phyloP scores from a whole-genome alignment of 148 eudicot species.

The Heliosperma pusillum region DNA sequence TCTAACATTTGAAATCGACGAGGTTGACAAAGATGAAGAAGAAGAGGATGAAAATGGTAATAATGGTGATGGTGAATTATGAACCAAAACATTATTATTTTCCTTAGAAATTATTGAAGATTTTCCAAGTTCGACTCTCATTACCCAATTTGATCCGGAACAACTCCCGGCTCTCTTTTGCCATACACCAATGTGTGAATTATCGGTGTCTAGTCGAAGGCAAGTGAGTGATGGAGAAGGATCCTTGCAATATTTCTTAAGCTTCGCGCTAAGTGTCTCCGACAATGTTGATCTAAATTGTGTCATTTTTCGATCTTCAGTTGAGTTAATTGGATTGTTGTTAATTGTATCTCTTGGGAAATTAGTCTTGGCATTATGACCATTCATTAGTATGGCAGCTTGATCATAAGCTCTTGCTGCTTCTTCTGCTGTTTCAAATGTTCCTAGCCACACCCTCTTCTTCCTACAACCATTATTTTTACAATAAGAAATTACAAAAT shows the following conservation, averaged over 20 bases:
- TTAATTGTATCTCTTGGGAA: conserved; percentile 40
- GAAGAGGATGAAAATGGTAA: background rate
- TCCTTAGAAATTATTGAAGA: background rate
- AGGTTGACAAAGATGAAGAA: conserved; percentile 9
- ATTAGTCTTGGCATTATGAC: conserved; percentile 79
- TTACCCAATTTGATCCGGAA: conserved; percentile 70
- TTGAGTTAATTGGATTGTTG: background rate
- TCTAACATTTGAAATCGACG: conserved; percentile 18
- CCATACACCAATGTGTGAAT: conserved; percentile 87
- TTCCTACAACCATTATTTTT: conserved; percentile 40
- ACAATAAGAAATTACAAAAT: no score
- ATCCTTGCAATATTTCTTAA: conserved; percentile 59
- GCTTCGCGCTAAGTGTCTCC: conserved; percentile 52
- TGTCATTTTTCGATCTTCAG: conserved; percentile 9
- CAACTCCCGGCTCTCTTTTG: conserved; percentile 62
- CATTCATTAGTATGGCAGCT: conserved; percentile 82
- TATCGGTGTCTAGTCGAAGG: conserved; percentile 75
- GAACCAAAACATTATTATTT: background rate
- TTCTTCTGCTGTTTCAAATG: conserved; percentile 89
- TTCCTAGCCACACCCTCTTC: conserved; percentile 87
- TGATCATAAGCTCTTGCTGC: conserved; percentile 89
- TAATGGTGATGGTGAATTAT: conserved; percentile 9
- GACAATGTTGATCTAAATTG: conserved; percentile 33
- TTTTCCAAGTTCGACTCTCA: conserved; percentile 62
- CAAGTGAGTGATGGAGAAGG: no score